phyloP scores from a whole-genome alignment of 495 filamentous ascomycete genomes.

The Lichenothelia convexa region DNA sequence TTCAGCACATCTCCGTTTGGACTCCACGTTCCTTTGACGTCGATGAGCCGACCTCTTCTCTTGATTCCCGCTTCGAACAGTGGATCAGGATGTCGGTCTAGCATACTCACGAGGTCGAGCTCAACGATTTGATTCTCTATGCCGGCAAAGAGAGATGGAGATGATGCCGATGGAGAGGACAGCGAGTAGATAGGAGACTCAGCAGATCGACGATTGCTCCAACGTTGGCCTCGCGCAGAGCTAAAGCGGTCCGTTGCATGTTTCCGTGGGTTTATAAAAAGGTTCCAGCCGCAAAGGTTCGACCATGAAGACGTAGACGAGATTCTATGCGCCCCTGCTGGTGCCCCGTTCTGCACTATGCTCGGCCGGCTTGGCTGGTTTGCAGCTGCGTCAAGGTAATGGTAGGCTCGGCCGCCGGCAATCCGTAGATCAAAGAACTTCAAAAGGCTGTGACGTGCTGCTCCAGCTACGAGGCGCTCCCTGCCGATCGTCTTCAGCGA shows the following conservation, averaged over 20 bases:
- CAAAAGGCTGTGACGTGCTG: slow-evolving; percentile 34
- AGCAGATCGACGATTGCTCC: slow-evolving; percentile 12
- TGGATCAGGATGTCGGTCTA: slow-evolving; percentile 20
- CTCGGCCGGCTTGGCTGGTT: background rate
- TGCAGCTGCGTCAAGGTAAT: slow-evolving; percentile 9
- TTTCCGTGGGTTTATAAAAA: slow-evolving; percentile 2
- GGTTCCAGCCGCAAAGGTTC: slow-evolving; percentile 7
- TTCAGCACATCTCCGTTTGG: slow-evolving; percentile 12
- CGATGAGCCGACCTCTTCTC: background rate
- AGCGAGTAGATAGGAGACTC: slow-evolving; percentile 38
- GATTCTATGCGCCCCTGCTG: too few relatives aligned
- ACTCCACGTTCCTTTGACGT: slow-evolving; percentile 9
- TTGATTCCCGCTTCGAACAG: slow-evolving; percentile 7
- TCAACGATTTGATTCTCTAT: slow-evolving; percentile 32
- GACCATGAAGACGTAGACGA: background rate
- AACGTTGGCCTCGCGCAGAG: slow-evolving; percentile 1
- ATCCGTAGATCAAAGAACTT: slow-evolving; percentile 51
- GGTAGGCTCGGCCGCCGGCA: slow-evolving; percentile 23
- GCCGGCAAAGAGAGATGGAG: slow-evolving; percentile 39
- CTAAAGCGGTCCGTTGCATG: background rate
- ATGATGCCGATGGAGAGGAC: slow-evolving; percentile 35
- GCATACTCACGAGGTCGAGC: slow-evolving; percentile 32
- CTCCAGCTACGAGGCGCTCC: slow-evolving; percentile 39
- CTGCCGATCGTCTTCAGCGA: slow-evolving; percentile 37
- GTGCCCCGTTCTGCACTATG: background rate